Base-by-base conservation (phyloP, 306 rosid genomes). In the Malus sylvestris region DNA sequence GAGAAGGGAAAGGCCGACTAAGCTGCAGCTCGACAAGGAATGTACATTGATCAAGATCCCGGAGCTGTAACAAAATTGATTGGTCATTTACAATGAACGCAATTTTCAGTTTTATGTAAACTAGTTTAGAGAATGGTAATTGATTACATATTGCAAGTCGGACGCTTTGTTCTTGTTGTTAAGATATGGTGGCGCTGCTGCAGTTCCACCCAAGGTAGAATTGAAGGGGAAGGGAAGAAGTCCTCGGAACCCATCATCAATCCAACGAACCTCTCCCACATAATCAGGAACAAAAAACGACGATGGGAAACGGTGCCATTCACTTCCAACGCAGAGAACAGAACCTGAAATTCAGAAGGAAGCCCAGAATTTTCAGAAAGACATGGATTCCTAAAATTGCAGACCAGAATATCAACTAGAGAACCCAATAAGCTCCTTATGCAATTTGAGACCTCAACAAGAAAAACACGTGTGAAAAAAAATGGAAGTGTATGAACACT, bases 251-350 rank as follows among this genome's bases (percentile, higher is more conserved):
- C 99, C 99, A 57, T 96, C 99, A 71, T 96, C 93, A 52, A 96
- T 88, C 99, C 99, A 96, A 75, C 87, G 79, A 46, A 96, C 97
- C 83, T 96, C 86, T 75, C 84, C 88, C 30, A 96, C 89, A 78
- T 75, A 92, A 73, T 87, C 86, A 19, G 99, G 99, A 81, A 92
- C 38, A 6, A 96, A 88, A 86, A 96, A 96, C 10, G 98, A 96
- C 18, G 99, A 96, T 22, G 99, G 99, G 74, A 76, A 96, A 10
- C 98, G 93, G 71, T 96, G 97, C 98, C 99, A 96, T 83, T 92
- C 99, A 63, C 96, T 89, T 80, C 99, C 99, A 65, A 96, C 93
- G 62, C 99, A 96, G 14, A 96, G 83, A 33, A 89, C 85, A 84
- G 99, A 81, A 78, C 85, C 99, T 92, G 89, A 76, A 82, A 84